These are phyloP conservation scores for Aspergillus mulundensis DNA, from an alignment of 495 filamentous ascomycete genomes.

Conservation along the genomic window DNA sequence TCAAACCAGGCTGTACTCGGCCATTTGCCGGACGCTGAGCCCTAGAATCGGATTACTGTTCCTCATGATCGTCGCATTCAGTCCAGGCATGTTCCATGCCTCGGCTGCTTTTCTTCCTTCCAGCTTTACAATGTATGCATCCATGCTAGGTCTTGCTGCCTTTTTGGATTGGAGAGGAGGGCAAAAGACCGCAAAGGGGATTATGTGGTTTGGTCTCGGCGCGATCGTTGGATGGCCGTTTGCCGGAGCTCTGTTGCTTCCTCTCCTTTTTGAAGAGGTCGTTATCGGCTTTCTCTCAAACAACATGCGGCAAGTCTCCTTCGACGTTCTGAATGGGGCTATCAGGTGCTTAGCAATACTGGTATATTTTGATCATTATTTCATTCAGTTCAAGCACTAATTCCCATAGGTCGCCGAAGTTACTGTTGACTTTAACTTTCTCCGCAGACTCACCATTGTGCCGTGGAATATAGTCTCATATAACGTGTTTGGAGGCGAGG, in stretches of 20 bases:
- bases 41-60: slow-evolving; percentile 80
- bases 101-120: slow-evolving; percentile 84
- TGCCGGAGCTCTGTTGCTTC: slow-evolving; percentile 73
- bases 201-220: slow-evolving; percentile 90
- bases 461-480: slow-evolving; percentile 93
- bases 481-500: slow-evolving; percentile 79
- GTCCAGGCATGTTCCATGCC: slow-evolving; percentile 90
- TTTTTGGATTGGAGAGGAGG: slow-evolving; percentile 84
- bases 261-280: slow-evolving; percentile 74
- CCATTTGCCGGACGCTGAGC: slow-evolving; percentile 69
- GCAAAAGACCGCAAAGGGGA: slow-evolving; percentile 70
- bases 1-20: slow-evolving; percentile 74
- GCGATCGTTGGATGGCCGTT: slow-evolving; percentile 95
- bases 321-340: slow-evolving; percentile 61
- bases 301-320: slow-evolving; percentile 49
- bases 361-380: slow-evolving; percentile 46
- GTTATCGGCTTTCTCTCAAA: slow-evolving; percentile 58
- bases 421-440: slow-evolving; percentile 73
- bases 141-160: slow-evolving; percentile 77
- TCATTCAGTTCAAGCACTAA: slow-evolving; percentile 19
- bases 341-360: slow-evolving; percentile 62
- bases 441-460: slow-evolving; percentile 70
- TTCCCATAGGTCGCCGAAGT: slow-evolving; percentile 51
- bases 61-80: slow-evolving; percentile 67
- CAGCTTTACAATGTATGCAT: slow-evolving; percentile 94